Base-by-base conservation (phyloP, 2,329 filamentous ascomycete genomes). In the Lachnum nothofagi region DNA sequence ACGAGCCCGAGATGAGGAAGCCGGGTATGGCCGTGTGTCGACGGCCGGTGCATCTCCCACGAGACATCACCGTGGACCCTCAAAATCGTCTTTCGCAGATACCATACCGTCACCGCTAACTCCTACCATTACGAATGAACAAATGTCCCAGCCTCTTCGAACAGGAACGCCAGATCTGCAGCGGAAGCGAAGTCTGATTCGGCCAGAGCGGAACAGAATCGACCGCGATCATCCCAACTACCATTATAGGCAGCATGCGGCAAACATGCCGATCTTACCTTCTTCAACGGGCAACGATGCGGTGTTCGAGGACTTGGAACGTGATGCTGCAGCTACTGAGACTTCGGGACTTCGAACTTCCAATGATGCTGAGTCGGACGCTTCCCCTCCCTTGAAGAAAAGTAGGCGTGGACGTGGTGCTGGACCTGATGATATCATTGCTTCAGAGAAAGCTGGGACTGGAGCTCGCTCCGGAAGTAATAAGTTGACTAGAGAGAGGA, bases 271-370 rank as follows among this genome's bases (percentile, higher is more conserved):
- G 47, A 86, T 90, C 4, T 76, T 89, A 56, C 93, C 94, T 1
- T 97, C 93, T 0, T 86, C 88, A 5, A 97, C 93, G 0, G 93
- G 93, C 52, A 87, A 95, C 60, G 91, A 97, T 61, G 89, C 91
- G 2, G 81, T 95, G 44, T 70, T 87, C 46, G 91, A 96, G 67
- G 85, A 89, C 51, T 69, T 87, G 17, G 86, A 87, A 48, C 83
- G 76, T 10, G 60, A 62, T 39, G 52, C 52, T 16, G 49, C 54
- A 10, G 53, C 55, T 14, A 65, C 63, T 6, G 62, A 64, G 35
- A 58, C 60, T 6, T 64, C 63, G 9, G 61, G 53, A 6, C 51
- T 64, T 31, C 59, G 62, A 42, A 63, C 51, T 33, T 65, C 62
- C 7, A 54, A 59, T n/a, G 65, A 66, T 29, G 55, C 53, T 7